Conservation (phyloP, 768 basidiomycete species). For the Mycena amicta region DNA sequence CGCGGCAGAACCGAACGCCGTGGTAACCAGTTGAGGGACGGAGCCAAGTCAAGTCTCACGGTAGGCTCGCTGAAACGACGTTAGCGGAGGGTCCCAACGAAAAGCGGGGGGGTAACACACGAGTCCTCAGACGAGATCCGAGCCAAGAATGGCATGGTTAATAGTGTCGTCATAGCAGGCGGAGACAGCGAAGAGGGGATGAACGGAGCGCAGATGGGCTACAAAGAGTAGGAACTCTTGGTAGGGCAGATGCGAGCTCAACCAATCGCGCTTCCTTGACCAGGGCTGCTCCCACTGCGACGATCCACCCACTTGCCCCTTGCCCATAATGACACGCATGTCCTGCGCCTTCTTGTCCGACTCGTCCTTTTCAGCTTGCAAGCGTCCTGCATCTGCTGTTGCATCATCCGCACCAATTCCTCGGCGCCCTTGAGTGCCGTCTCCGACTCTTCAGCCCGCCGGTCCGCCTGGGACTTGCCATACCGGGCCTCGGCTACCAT, state of each 20-base stretch:
- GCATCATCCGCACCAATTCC: slow-evolving; percentile 83
- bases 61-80: slow-evolving; percentile 75
- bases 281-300: slow-evolving; percentile 30
- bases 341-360: slow-evolving; percentile 56
- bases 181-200: slow-evolving; percentile 59
- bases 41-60: slow-evolving; percentile 89
- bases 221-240: slow-evolving; percentile 81
- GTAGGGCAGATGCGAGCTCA: slow-evolving; percentile 75
- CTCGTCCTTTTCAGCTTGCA: slow-evolving; percentile 68
- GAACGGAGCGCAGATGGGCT: slow-evolving; percentile 71
- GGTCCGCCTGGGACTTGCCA: slow-evolving; percentile 63
- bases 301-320: slow-evolving; percentile 70
- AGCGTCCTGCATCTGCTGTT: slow-evolving; percentile 78
- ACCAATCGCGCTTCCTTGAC: slow-evolving; percentile 45
- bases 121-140: slow-evolving; percentile 81
- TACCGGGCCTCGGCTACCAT: slow-evolving; percentile 97
- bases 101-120: too few relatives aligned
- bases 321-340: slow-evolving; percentile 57
- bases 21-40: slow-evolving; percentile 92
- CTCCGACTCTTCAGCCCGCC: slow-evolving; percentile 78
- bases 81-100: slow-evolving; percentile 18
- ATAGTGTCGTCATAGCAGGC: slow-evolving; percentile 73
- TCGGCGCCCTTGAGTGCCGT: slow-evolving; percentile 80
- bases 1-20: slow-evolving; percentile 81
- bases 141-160: slow-evolving; percentile 76